Conservation (phyloP, 2,329 filamentous ascomycete genomes). For the Pseudogymnoascus sp. region DNA sequence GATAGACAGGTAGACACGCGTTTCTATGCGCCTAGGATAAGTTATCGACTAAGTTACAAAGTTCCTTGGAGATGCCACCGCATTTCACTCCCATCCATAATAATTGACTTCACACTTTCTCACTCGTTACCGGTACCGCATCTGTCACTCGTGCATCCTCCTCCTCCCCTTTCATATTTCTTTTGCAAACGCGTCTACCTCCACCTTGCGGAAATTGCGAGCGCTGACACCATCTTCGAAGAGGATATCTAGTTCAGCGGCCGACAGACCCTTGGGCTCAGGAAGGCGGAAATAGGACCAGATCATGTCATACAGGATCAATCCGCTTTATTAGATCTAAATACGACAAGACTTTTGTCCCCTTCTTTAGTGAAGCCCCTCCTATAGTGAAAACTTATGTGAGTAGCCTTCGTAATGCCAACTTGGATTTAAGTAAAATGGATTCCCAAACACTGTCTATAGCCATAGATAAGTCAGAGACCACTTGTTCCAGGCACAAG, state of each 20-base stretch:
- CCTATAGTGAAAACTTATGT: background rate
- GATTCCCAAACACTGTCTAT: background rate
- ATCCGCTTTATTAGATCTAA: background rate
- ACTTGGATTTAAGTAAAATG: background rate
- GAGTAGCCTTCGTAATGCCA: background rate
- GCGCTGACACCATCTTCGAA: slow-evolving; percentile 32
- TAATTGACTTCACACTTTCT: background rate
- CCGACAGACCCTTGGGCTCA: slow-evolving; percentile 33
- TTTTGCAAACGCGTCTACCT: background rate
- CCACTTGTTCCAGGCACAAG: background rate
- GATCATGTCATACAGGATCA: slow-evolving; percentile 9
- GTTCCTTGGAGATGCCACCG: background rate
- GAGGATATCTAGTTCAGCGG: slow-evolving; percentile 34
- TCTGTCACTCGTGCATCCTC: background rate
- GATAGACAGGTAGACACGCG: background rate
- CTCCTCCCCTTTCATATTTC: background rate
- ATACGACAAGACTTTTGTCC: background rate
- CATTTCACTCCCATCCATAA: background rate
- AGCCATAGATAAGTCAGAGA: background rate
- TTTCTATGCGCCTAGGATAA: background rate
- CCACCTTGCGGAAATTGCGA: slow-evolving; percentile 32
- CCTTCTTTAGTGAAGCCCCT: background rate
- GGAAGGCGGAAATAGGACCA: slow-evolving; percentile 34
- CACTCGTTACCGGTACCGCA: background rate
- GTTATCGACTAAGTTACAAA: background rate